phyloP scores from a whole-genome alignment of 2,329 filamentous ascomycete genomes.

The Ceratocystis harringtonii region DNA sequence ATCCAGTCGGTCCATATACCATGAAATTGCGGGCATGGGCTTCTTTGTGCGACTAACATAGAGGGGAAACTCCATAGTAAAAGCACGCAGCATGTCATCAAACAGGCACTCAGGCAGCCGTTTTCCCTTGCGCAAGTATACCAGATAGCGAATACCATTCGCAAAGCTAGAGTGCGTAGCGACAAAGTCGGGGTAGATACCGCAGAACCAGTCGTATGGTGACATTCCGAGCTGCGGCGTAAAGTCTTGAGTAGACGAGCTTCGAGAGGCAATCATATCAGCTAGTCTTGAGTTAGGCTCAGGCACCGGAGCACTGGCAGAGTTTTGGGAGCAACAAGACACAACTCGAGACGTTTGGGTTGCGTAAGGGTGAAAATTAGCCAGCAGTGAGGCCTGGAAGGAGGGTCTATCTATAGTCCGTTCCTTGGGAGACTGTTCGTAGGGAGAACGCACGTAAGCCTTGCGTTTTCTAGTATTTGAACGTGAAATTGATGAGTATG shows the following conservation, averaged over 20 bases:
- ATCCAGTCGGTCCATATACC: slow-evolving; percentile 26
- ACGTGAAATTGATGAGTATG: background rate
- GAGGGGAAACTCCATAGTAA: slow-evolving; percentile 28
- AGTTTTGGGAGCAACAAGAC: no score
- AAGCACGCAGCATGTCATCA: slow-evolving; percentile 38
- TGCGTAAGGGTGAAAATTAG: background rate
- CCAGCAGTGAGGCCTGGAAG: background rate
- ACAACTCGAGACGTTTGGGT: background rate
- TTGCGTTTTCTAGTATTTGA: background rate
- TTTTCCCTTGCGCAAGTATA: slow-evolving; percentile 25
- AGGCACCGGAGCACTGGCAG: background rate
- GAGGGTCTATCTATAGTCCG: background rate
- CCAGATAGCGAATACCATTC: slow-evolving; percentile 30
- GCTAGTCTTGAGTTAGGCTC: background rate
- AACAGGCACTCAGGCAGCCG: slow-evolving; percentile 31
- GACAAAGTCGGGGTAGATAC: slow-evolving; percentile 30
- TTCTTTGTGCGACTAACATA: slow-evolving; percentile 26
- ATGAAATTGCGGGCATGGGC: slow-evolving; percentile 28
- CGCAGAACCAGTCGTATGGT: slow-evolving; percentile 28
- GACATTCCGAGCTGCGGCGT: background rate
- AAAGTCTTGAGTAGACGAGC: background rate
- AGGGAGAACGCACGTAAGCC: background rate
- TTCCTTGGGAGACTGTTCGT: background rate
- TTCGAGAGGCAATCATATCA: background rate
- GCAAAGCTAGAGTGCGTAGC: slow-evolving; percentile 31